These are phyloP conservation scores for Pyrenophora teres DNA, from an alignment of 2,329 filamentous ascomycete genomes.

Conservation along the genomic window DNA sequence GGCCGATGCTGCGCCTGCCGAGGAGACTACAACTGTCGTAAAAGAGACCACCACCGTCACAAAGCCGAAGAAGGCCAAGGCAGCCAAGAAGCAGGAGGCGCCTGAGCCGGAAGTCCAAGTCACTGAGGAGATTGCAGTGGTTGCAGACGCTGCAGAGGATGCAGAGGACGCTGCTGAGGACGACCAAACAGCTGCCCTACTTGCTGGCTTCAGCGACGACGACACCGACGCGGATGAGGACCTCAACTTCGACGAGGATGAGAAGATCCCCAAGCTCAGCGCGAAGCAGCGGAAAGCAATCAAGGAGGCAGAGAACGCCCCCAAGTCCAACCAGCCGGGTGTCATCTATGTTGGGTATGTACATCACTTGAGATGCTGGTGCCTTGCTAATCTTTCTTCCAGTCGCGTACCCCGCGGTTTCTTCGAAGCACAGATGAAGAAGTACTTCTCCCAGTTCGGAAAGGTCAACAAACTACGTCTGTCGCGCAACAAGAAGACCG, in stretches of 20 bases:
- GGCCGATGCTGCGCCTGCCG: conserved; percentile 19
- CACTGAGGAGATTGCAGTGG: conserved; percentile 15
- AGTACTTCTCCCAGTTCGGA: conserved; percentile 94
- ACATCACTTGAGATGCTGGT: not conserved
- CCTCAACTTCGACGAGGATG: conserved; percentile 44
- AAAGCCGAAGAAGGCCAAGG: conserved; percentile 26
- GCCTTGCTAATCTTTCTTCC: not conserved
- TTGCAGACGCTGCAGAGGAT: conserved; percentile 23
- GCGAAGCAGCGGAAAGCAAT: conserved; percentile 49
- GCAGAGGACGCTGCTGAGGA: conserved; percentile 39
- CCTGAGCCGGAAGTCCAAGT: conserved; percentile 19
- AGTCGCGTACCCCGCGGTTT: conserved; percentile 89
- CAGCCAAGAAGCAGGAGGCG: conserved; percentile 22
- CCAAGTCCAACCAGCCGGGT: conserved; percentile 66
- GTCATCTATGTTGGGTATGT: conserved; percentile 80
- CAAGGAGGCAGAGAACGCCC: conserved; percentile 56
- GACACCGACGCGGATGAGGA: conserved; percentile 48
- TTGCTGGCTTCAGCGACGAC: conserved; percentile 56
- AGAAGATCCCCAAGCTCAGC: conserved; percentile 35
- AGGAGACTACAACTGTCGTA: conserved; percentile 15
- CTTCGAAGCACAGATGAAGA: conserved; percentile 93
- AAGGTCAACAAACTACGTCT: conserved; percentile 77
- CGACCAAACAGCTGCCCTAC: conserved; percentile 57
- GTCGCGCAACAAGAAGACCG: conserved; percentile 89
- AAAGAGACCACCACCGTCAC: conserved; percentile 15